These are phyloP conservation scores for Yamadazyma ubonensis DNA, from an alignment of 805 yeast genomes.

Conservation along the genomic window DNA sequence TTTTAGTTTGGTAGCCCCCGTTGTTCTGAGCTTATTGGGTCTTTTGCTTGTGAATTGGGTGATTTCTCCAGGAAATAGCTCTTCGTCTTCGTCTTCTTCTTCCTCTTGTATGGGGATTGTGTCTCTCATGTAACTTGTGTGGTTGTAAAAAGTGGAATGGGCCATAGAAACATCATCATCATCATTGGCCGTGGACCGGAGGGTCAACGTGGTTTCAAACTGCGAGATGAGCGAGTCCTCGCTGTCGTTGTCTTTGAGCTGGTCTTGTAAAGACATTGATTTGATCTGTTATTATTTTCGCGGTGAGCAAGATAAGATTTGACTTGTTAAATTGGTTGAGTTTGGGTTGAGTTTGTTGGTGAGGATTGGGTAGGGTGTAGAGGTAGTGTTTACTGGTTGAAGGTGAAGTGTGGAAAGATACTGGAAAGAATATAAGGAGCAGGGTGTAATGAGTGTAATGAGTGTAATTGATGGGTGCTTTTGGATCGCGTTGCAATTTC, in stretches of 20 bases:
- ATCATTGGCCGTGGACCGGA: constrained; percentile 38
- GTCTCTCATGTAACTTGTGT: constrained; percentile 27
- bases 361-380: too few species aligned
- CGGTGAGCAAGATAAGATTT: too few species aligned
- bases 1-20: constrained; percentile 19
- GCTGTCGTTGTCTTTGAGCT: constrained; percentile 24
- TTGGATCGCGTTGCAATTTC: too few species aligned
- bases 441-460: too few species aligned
- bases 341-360: neutral
- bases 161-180: constrained; percentile 43
- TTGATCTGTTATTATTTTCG: constrained; percentile 10
- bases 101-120: constrained; percentile 28
- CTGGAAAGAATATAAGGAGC: too few species aligned
- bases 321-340: too few species aligned
- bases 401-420: too few species aligned
- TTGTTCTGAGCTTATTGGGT: constrained; percentile 29
- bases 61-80: constrained; percentile 19
- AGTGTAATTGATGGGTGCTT: too few species aligned
- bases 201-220: constrained; percentile 45
- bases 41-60: constrained; percentile 37
- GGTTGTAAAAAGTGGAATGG: constrained; percentile 25
- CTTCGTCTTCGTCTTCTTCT: constrained; percentile 20
- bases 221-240: constrained; percentile 42
- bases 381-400: too few species aligned
- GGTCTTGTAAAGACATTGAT: constrained; percentile 14